Conservation (phyloP, 176 grass and related monocot genomes). For the Oryza glaberrima region DNA sequence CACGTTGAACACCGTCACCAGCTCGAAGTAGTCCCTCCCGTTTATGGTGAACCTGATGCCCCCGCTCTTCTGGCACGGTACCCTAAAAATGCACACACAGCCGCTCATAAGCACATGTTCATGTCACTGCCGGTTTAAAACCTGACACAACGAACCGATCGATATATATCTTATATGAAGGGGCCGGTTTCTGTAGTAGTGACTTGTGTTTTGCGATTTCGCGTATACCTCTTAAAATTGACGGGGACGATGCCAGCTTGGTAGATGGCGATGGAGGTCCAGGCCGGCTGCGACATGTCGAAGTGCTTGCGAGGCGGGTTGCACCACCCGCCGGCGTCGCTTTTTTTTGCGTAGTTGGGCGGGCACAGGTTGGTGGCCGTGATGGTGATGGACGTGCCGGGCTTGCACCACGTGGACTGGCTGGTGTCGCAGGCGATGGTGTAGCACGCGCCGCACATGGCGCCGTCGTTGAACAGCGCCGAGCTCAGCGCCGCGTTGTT, state of each 20-base stretch:
- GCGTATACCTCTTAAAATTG: conserved; percentile 33
- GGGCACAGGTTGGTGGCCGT: conserved; percentile 74
- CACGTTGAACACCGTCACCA: conserved; percentile 54
- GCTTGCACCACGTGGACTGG: conserved; percentile 52
- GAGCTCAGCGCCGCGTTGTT: conserved; percentile 61
- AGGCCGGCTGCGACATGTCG: conserved; percentile 62
- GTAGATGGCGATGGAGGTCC: conserved; percentile 53
- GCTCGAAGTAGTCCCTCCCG: conserved; percentile 59
- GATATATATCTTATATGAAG: neutral
- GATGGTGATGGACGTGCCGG: conserved; percentile 44
- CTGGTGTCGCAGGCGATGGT: conserved; percentile 48
- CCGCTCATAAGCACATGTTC: neutral
- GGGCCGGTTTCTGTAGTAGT: neutral
- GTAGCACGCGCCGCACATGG: conserved; percentile 60
- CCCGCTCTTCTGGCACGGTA: conserved; percentile 28
- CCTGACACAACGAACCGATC: neutral
- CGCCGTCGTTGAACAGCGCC: conserved; percentile 57
- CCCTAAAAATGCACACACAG: conserved; percentile 23
- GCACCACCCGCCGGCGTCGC: conserved; percentile 67
- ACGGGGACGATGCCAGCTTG: conserved; percentile 55
- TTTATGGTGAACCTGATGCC: conserved; percentile 58
- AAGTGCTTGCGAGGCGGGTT: conserved; percentile 65
- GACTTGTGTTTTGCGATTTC: neutral
- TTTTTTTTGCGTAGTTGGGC: conserved; percentile 35
- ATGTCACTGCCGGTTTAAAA: neutral